These are phyloP conservation scores for Tricladium varicosporioides DNA, from an alignment of 2,329 filamentous ascomycete genomes.

Conservation along the genomic window DNA sequence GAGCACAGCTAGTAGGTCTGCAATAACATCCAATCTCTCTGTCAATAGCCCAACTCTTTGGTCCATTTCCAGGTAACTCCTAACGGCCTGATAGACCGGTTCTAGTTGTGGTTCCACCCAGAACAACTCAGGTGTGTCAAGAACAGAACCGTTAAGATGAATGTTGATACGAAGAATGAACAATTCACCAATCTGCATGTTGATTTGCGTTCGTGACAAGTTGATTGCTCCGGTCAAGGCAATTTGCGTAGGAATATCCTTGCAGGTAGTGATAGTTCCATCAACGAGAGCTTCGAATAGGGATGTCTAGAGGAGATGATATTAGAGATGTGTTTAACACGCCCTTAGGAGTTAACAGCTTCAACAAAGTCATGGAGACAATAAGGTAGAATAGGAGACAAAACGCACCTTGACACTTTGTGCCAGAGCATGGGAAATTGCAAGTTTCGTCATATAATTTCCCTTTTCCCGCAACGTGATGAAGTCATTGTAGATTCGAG, in stretches of 20 bases:
- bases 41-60: slow-evolving; percentile 87
- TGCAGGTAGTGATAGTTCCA: slow-evolving; percentile 88
- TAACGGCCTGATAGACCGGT: slow-evolving; percentile 91
- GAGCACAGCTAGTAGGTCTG: slow-evolving; percentile 84
- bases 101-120: slow-evolving; percentile 98
- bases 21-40: slow-evolving; percentile 88
- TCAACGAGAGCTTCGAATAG: slow-evolving; percentile 95
- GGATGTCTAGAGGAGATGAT: slow-evolving; percentile 60
- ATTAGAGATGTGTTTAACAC: too few species aligned
- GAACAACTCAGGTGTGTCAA: slow-evolving; percentile 96
- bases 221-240: slow-evolving; percentile 89
- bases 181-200: slow-evolving; percentile 98
- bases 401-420: slow-evolving; percentile 82
- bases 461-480: slow-evolving; percentile 91
- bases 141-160: slow-evolving; percentile 92
- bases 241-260: slow-evolving; percentile 90
- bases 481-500: slow-evolving; percentile 98
- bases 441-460: slow-evolving; percentile 97
- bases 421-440: slow-evolving; percentile 91
- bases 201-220: slow-evolving; percentile 85
- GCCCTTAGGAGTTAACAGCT: too few species aligned
- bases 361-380: too few species aligned
- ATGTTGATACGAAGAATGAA: slow-evolving; percentile 98
- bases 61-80: slow-evolving; percentile 97
- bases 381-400: background rate